Conservation (phyloP, 805 yeast species). For the Komagataella pseudopastoris region DNA sequence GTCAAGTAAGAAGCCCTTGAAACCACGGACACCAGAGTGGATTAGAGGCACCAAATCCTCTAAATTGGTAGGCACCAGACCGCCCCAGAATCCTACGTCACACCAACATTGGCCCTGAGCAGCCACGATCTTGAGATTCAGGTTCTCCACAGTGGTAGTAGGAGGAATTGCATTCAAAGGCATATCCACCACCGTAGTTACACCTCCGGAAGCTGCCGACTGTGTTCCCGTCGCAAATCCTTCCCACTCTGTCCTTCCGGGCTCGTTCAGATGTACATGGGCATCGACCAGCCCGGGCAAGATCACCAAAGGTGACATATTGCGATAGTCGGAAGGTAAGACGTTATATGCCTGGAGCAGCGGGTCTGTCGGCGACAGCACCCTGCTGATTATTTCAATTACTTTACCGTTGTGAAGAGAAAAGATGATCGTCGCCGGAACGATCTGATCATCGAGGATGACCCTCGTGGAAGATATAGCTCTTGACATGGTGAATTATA, state of each 20-base stretch:
- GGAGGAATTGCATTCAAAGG: conserved; percentile 95
- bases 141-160: conserved; percentile 71
- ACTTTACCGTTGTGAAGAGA: conserved; percentile 47
- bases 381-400: conserved; percentile 29
- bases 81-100: conserved; percentile 96
- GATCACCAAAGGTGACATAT: conserved; percentile 49
- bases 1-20: conserved; percentile 85
- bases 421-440: conserved; percentile 54
- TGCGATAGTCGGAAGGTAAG: conserved; percentile 24
- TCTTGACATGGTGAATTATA: conserved; percentile 27
- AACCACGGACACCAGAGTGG: conserved; percentile 82
- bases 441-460: conserved; percentile 28
- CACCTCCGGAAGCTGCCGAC: conserved; percentile 94
- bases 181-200: conserved; percentile 92
- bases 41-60: conserved; percentile 62
- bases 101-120: conserved; percentile 81
- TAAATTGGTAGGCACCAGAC: conserved; percentile 70
- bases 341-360: conserved; percentile 29
- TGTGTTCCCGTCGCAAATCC: conserved; percentile 95
- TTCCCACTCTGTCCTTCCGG: conserved; percentile 98
- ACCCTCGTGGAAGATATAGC: conserved; percentile 54
- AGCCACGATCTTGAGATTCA: conserved; percentile 62
- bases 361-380: conserved; percentile 25
- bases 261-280: conserved; percentile 91
- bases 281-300: conserved; percentile 90